A percentile compares a stretch with the other conserved stretches of the same genome.
Conservation (phyloP, 73 alveolate genomes). For the Blepharisma japonicum region DNA sequence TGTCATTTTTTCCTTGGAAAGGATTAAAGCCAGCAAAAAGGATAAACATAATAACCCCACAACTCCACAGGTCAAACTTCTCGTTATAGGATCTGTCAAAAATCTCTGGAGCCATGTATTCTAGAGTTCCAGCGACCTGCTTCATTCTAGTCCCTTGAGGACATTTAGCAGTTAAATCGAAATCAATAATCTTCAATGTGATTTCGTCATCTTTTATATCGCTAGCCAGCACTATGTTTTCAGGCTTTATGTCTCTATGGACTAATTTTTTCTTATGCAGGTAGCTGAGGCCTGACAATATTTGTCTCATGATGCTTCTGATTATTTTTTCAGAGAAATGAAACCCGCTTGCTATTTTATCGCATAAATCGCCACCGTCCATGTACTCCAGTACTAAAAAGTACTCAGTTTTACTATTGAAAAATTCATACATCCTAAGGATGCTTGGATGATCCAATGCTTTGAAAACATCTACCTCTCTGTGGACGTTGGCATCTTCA, state of each 20-base stretch:
- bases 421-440: conserved; percentile 26
- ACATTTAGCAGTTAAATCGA: too few relatives aligned
- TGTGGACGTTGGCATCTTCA: neutral
- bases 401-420: neutral
- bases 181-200: too few relatives aligned
- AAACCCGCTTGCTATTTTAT: conserved; percentile 13
- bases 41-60: too few relatives aligned
- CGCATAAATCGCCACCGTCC: conserved; percentile 32
- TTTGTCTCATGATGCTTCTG: conserved; percentile 34
- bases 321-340: conserved; percentile 35
- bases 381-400: conserved; percentile 31
- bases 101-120: too few relatives aligned
- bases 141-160: too few relatives aligned
- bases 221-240: conserved; percentile 8
- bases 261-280: conserved; percentile 11
- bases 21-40: too few relatives aligned
- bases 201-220: too few relatives aligned
- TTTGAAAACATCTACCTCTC: neutral
- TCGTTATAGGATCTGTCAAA: too few relatives aligned
- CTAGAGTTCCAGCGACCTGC: too few relatives aligned
- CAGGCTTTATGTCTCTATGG: conserved; percentile 40
- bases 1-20: too few relatives aligned
- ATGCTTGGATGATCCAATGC: conserved; percentile 29
- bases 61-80: too few relatives aligned
- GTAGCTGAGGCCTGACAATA: conserved; percentile 31